Evolutionary conservation across 768 basidiomycete genomes (phyloP), one percentile per base, ranked within the genome.

Genomic region (Pleurotus eryngii): DNA sequence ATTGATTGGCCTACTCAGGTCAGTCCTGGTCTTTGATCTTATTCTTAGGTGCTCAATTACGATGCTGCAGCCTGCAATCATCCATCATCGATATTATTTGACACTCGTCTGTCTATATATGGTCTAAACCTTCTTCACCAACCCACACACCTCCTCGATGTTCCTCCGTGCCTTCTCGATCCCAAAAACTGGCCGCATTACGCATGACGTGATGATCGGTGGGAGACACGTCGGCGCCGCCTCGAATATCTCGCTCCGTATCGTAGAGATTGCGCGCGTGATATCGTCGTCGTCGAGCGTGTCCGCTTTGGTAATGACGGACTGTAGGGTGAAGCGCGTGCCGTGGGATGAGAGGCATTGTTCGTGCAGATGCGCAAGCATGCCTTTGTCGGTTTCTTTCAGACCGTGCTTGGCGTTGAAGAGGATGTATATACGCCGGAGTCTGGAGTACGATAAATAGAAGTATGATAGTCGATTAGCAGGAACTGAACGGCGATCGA

Each of bases 281-380:
- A 79, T 68, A 22, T 74, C 63, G 6, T 68, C 63, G 11, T 60
- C 14, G 2, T 75, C 70, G 4, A 88, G 72, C 3, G 70, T 70
- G 67, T 92, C 89, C 1, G 76, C 78, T 69, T 90, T 90, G 43
- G 90, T 90, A 61, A 91, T 80, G 57, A 92, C 72, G 1, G 87
- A 77, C 63, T 92, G 90, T 1, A 91, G 69, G 0, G 87, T 87
- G 67, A 84, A 84, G 30, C 74, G 72, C 0, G 65, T 67, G 3
- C 74, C 76, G 42, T 58, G 71, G 63, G 58, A 76, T 61, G 64
- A 66, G 67, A 82, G 68, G n/a, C 67, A 67, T 37, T 63, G 49
- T 1, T 76, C 76, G 26, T 59, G 38, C 20, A 91, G 75, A 42
- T 81, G 73, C 11, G 68, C 61, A 2, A 92, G 79, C 89, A 92